Conservation (phyloP, 78 protist genomes). For the Speleostelium caveatum region DNA sequence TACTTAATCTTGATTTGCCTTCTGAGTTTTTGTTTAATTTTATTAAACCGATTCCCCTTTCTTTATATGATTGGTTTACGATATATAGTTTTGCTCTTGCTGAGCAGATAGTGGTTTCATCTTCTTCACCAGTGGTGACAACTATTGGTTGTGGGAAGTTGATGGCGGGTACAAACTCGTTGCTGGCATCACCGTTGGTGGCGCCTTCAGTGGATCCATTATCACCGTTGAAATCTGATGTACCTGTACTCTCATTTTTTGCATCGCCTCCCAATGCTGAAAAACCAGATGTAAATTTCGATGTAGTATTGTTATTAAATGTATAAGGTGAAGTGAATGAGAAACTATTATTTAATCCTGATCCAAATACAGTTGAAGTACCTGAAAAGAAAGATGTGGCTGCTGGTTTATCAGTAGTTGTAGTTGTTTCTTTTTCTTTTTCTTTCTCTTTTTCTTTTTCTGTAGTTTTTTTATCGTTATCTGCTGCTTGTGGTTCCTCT, state of each 20-base stretch:
- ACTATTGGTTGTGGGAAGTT: slow-evolving; percentile 17
- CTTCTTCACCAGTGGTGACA: slow-evolving; percentile 55
- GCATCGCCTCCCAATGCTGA: not conserved
- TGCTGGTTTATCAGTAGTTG: not conserved
- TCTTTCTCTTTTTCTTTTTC: not conserved
- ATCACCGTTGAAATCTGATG: not conserved
- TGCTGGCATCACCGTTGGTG: not conserved
- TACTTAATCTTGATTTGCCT: slow-evolving; percentile 63
- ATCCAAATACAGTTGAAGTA: not conserved
- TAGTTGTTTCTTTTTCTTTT: not conserved
- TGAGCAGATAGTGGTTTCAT: slow-evolving; percentile 52
- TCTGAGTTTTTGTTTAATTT: slow-evolving; percentile 38
- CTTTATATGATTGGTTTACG: slow-evolving; percentile 20
- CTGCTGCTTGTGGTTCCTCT: slow-evolving; percentile 6
- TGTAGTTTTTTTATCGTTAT: not conserved
- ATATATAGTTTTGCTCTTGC: not conserved
- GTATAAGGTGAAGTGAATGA: not conserved
- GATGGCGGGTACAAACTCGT: slow-evolving; percentile 5
- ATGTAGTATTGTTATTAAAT: not conserved
- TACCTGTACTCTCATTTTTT: not conserved
- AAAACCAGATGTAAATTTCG: not conserved
- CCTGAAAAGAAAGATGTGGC: not conserved
- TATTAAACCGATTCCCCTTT: slow-evolving; percentile 61
- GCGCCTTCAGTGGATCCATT: not conserved
- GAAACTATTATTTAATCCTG: too few species aligned